These are phyloP conservation scores for Salix purpurea DNA, from an alignment of 345 rosid species.

Conservation along the genomic window DNA sequence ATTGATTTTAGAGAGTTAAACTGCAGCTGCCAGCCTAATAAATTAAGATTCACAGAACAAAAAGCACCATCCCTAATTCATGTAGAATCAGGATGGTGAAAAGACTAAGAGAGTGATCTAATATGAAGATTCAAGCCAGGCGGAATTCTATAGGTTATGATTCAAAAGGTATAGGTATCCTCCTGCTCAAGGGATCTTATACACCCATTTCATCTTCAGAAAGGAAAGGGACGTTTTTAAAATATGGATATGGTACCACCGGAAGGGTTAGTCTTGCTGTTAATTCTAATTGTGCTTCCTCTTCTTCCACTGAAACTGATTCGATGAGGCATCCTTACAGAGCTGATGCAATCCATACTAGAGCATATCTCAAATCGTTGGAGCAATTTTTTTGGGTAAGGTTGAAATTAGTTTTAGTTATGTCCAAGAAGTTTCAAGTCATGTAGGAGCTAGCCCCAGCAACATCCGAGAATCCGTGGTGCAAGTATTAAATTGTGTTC, in stretches of 20 bases:
- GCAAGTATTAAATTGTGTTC: no score
- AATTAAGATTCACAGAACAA: not conserved
- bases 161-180: not conserved
- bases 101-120: not conserved
- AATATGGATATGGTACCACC: not conserved
- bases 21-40: not conserved
- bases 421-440: not conserved
- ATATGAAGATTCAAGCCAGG: not conserved
- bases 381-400: not conserved
- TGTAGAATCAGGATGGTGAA: not conserved
- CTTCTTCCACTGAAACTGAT: not conserved
- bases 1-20: not conserved
- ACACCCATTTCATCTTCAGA: not conserved
- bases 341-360: not conserved
- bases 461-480: not conserved
- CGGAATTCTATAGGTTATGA: not conserved
- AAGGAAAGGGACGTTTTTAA: not conserved
- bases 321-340: not conserved
- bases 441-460: not conserved
- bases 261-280: not conserved
- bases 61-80: not conserved
- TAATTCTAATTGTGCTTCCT: not conserved
- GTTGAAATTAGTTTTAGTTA: not conserved
- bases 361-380: not conserved
- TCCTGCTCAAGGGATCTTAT: not conserved